Percentiles rank a stretch among this genome's conserved stretches.
These are phyloP conservation scores for Xerocomellus intermedius DNA, from an alignment of 768 basidiomycete species.

Conservation along the genomic window DNA sequence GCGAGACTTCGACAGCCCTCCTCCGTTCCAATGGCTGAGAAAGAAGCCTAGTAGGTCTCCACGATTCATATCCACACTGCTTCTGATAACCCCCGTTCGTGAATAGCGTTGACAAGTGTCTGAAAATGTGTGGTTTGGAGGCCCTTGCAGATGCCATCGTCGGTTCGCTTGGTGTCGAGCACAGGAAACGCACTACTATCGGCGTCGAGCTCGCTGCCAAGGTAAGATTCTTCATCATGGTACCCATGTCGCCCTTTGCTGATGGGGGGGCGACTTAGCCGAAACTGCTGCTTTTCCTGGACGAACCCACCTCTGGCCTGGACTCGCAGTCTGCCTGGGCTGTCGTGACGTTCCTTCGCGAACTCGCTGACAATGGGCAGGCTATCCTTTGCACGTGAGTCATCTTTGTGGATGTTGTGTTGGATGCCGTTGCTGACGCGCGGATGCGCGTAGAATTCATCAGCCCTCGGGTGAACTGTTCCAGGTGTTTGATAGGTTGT, in stretches of 20 bases:
- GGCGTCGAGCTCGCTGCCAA: conserved; percentile 60
- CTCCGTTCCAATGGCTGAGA: conserved; percentile 62
- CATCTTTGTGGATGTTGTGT: not conserved
- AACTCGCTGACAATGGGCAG: conserved; percentile 53
- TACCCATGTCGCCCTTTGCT: not conserved
- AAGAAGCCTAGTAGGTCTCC: conserved; percentile 68
- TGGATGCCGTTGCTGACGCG: not conserved
- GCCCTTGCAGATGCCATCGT: conserved; percentile 61
- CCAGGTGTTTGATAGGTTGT: conserved; percentile 50
- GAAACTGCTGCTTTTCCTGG: conserved; percentile 52
- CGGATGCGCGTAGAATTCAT: conserved; percentile 12
- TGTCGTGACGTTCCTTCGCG: conserved; percentile 46
- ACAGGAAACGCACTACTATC: conserved; percentile 57
- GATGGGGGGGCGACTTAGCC: conserved; percentile 24
- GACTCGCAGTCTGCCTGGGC: conserved; percentile 54
- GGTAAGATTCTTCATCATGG: conserved; percentile 23
- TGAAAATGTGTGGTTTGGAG: conserved; percentile 68
- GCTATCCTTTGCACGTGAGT: conserved; percentile 56
- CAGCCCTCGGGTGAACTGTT: conserved; percentile 49
- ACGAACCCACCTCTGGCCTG: conserved; percentile 59
- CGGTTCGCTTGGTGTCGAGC: conserved; percentile 50
- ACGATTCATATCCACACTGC: not conserved
- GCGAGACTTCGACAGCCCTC: conserved; percentile 76
- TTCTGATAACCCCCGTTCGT: not conserved
- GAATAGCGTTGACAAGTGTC: conserved; percentile 49